These are phyloP conservation scores for Sugiyamaella novakii DNA, from an alignment of 1,139 yeast genomes.

Conservation along the genomic window DNA sequence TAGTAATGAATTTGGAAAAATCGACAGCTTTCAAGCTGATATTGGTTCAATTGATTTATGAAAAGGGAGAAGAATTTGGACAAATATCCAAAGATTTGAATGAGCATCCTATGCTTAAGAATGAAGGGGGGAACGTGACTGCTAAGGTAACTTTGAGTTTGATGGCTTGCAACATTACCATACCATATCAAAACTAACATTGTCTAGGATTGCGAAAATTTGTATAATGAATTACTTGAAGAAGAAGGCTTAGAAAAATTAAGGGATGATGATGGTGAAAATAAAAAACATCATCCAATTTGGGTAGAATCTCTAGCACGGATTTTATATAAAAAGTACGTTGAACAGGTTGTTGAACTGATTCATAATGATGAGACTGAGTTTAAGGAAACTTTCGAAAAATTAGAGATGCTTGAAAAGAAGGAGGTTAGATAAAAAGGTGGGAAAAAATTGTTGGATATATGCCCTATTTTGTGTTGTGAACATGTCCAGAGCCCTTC, in stretches of 20 bases:
- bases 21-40: conserved; percentile 38
- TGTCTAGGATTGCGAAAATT: conserved; percentile 33
- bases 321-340: conserved; percentile 36
- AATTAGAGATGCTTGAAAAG: conserved; percentile 29
- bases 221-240: conserved; percentile 34
- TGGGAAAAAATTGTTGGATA: too few relatives aligned
- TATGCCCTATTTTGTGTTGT: too few relatives aligned
- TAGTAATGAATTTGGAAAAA: conserved; percentile 7
- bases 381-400: conserved; percentile 32
- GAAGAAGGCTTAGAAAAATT: conserved; percentile 34
- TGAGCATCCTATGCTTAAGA: conserved; percentile 39
- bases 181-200: too few relatives aligned
- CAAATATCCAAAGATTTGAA: conserved; percentile 37
- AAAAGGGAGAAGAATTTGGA: conserved; percentile 39
- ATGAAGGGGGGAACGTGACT: conserved; percentile 7
- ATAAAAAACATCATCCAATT: conserved; percentile 26
- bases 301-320: conserved; percentile 40
- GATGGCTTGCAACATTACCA: too few relatives aligned
- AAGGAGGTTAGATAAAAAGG: neutral
- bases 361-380: conserved; percentile 37
- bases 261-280: conserved; percentile 17
- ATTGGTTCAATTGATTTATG: conserved; percentile 42
- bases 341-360: conserved; percentile 33
- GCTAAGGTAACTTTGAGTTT: too few relatives aligned
- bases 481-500: too few relatives aligned